These are phyloP conservation scores for Rheum nobile DNA, from an alignment of 148 eudicot species.

Conservation along the genomic window DNA sequence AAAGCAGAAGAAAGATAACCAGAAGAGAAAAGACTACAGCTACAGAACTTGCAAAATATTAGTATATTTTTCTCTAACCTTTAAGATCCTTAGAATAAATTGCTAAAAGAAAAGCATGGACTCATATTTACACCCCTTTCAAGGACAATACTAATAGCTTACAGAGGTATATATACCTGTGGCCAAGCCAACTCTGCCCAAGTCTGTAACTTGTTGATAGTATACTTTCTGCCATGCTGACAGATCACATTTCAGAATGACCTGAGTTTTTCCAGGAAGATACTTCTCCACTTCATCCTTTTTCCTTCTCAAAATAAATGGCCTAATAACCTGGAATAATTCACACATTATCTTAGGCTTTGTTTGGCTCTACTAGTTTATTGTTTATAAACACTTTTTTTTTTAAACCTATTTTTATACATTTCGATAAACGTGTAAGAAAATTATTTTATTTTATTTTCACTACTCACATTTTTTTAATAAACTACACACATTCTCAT, in stretches of 20 bases:
- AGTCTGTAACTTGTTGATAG: constrained; percentile 86
- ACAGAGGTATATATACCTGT: constrained; percentile 32
- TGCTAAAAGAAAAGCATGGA: not conserved
- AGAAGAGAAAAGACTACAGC: not conserved
- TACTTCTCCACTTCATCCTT: constrained; percentile 97
- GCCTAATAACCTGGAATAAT: constrained; percentile 77
- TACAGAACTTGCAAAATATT: not conserved
- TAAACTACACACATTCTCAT: no score
- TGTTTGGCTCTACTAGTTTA: no score
- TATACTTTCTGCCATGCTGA: constrained; percentile 99
- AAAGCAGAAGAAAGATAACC: not conserved
- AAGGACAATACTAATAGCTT: not conserved
- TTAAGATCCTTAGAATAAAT: not conserved
- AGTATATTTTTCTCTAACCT: not conserved
- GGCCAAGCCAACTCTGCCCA: constrained; percentile 87
- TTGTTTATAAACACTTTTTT: no score
- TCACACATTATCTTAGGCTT: constrained; percentile 10
- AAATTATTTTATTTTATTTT: no score
- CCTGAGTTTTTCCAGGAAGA: constrained; percentile 87
- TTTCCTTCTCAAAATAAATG: constrained; percentile 92
- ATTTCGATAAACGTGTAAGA: no score
- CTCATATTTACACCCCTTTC: not conserved
- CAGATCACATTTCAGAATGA: constrained; percentile 88
- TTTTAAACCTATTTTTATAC: no score
- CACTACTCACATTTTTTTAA: no score